Evolutionary conservation across 1,284 basidiomycete species (phyloP).

Genomic region (Ustilago bromivora): DNA sequence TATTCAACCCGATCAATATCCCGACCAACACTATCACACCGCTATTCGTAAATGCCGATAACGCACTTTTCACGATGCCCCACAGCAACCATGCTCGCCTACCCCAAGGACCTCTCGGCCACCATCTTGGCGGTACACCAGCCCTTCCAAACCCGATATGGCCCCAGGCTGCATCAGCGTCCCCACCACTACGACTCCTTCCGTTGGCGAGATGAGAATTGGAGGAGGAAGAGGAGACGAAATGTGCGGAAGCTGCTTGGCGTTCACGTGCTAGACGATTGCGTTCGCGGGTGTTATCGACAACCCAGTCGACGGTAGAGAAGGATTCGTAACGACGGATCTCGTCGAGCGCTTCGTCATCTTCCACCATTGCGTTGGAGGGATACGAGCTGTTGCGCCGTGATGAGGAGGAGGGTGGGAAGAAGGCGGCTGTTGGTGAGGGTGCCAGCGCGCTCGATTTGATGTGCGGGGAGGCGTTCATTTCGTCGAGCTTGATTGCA

Average conservation of each 20-base stretch:
- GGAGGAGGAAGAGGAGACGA: conserved; percentile 39
- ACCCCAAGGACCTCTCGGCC: conserved; percentile 40
- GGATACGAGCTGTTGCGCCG: conserved; percentile 20
- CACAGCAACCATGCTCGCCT: conserved; percentile 53
- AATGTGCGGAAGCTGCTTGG: conserved; percentile 46
- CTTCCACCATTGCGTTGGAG: conserved; percentile 31
- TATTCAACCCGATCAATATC: conserved; percentile 89
- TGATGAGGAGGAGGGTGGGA: conserved; percentile 25
- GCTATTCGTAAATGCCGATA: conserved; percentile 61
- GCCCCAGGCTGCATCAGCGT: conserved; percentile 43
- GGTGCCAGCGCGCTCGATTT: conserved; percentile 29
- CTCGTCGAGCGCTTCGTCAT: conserved; percentile 64
- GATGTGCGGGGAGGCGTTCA: conserved; percentile 32
- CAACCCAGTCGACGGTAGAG: conserved; percentile 68
- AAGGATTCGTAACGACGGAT: conserved; percentile 61
- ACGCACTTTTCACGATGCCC: conserved; percentile 51
- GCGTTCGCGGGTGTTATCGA: conserved; percentile 66
- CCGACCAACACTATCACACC: conserved; percentile 73
- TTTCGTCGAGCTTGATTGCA: conserved; percentile 28
- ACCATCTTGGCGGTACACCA: conserved; percentile 55
- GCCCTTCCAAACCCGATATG: conserved; percentile 34
- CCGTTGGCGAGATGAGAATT: conserved; percentile 55
- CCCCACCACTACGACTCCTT: conserved; percentile 21
- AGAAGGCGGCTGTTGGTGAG: conserved; percentile 31
- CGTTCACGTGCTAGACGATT: conserved; percentile 59